Evolutionary conservation across 164 flowering plant genomes (phyloP).

Genomic region (Macadamia integrifolia): DNA sequence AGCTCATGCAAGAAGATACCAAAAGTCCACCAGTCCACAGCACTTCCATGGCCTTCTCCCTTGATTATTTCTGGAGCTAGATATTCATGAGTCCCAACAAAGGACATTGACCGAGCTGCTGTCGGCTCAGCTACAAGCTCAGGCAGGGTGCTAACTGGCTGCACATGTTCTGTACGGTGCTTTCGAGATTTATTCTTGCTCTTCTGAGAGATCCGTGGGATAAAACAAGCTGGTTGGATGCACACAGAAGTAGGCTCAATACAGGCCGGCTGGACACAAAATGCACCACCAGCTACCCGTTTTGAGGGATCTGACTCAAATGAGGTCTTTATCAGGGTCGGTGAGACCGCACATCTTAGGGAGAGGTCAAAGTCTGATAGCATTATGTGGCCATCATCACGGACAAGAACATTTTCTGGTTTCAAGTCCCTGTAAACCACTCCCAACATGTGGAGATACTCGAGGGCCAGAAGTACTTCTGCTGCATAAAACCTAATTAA

Average conservation of each 20-base stretch:
- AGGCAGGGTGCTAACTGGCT: conserved; percentile 30
- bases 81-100: conserved; percentile 81
- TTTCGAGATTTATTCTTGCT: conserved; percentile 52
- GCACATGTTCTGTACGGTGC: conserved; percentile 39
- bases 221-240: conserved; percentile 89
- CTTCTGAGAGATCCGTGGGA: conserved; percentile 70
- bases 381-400: conserved; percentile 96
- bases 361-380: conserved; percentile 92
- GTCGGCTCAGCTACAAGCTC: conserved; percentile 68
- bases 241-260: conserved; percentile 78
- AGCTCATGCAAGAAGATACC: conserved; percentile 71
- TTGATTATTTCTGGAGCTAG: conserved; percentile 76
- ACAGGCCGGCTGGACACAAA: conserved; percentile 89
- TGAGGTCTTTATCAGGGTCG: conserved; percentile 55
- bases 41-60: conserved; percentile 82
- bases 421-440: conserved; percentile 88
- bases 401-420: conserved; percentile 91
- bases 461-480: conserved; percentile 81
- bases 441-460: conserved; percentile 94
- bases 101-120: conserved; percentile 73
- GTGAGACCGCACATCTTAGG: conserved; percentile 74
- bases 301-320: conserved; percentile 51
- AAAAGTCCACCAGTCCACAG: conserved; percentile 89
- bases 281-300: conserved; percentile 46
- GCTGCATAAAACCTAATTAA: conserved; percentile 85